phyloP scores from a whole-genome alignment of 2,329 filamentous ascomycete species.

The Arthroderma sp. region DNA sequence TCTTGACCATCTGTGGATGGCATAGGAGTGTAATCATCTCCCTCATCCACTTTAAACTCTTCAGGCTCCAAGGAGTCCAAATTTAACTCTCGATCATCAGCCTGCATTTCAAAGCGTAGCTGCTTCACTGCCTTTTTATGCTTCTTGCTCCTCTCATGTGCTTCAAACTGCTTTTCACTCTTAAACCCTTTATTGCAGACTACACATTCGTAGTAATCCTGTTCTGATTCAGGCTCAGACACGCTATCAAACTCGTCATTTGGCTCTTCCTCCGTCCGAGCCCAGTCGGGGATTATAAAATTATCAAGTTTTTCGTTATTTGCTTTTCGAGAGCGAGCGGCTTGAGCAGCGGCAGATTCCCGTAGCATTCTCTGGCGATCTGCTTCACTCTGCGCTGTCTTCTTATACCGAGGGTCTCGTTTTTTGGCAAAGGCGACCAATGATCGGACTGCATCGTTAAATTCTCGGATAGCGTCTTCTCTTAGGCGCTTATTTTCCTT shows the following conservation, averaged over 20 bases:
- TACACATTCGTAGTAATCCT: conserved; percentile 49
- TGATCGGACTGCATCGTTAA: conserved; percentile 81
- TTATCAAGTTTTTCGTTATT: conserved; percentile 62
- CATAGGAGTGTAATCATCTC: background rate
- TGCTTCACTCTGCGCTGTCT: conserved; percentile 62
- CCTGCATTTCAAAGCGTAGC: conserved; percentile 67
- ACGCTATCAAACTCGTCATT: conserved; percentile 35
- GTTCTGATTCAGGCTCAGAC: conserved; percentile 35
- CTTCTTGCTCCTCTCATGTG: conserved; percentile 94
- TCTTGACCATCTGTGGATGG: background rate
- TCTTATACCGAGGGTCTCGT: conserved; percentile 72
- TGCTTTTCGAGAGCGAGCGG: conserved; percentile 65
- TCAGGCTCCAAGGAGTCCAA: conserved; percentile 9
- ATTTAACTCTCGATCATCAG: conserved; percentile 50
- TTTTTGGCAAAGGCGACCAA: conserved; percentile 82
- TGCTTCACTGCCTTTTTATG: conserved; percentile 76
- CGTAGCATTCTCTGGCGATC: conserved; percentile 68
- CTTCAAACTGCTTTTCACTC: conserved; percentile 81
- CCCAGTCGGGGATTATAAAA: conserved; percentile 60
- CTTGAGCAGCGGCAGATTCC: conserved; percentile 69
- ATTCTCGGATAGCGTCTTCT: conserved; percentile 71
- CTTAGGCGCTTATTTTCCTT: conserved; percentile 82
- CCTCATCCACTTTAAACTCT: background rate
- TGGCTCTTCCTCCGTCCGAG: conserved; percentile 43
- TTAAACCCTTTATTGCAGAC: conserved; percentile 59